Base-by-base conservation (phyloP, 768 basidiomycete species). In the Leucogyrophana mollusca region DNA sequence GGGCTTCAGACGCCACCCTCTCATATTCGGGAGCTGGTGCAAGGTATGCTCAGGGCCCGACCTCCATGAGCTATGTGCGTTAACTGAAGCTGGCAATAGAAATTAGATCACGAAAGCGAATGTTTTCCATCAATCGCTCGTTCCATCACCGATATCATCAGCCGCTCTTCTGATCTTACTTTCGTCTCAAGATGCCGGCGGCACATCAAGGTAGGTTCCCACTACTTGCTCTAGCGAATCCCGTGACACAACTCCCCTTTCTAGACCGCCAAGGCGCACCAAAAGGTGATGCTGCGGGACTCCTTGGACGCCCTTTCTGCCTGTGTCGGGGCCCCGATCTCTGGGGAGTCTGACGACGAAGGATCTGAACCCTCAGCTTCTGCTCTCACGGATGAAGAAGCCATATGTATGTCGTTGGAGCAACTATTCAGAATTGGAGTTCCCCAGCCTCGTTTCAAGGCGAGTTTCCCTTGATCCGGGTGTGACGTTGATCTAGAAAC, bases 11-110 rank as follows among this genome's bases (percentile, higher is more conserved):
- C 80, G 82, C 3, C 89, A 90, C 66, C 89, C 89, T 17, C 70
- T 88, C 32, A 77, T 90, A 46, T 91, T 90, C 60, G 89, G 89
- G 2, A 63, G 72, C 21, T 82, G 82, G 80, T 71, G 73, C 58
- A 73, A 74, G 70, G 87, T 84, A 68, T 45, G 63, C 60, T 34
- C 14, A 38, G 34, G 20, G 16, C 18, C 9, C 43, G 35, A 45
- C 38, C 50, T 44, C 44, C 47, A 36, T 37, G 40, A 30, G 23
- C 22, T 43, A 38, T 48, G 40, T 33, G 21, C 40, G 8, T 35
- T 20, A 22, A 34, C 35, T 30, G n/a, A n/a, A 34, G 23, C 46
- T 34, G n/a, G 27, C 30, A 22, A 40, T 47, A 88, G 85, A 79
- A 78, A 70, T 69, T 85, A 25, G 76, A 79, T 45, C 46, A 67